Evolutionary conservation across 768 basidiomycete genomes (phyloP).

Genomic region (Pleurotus citrinopileatus): DNA sequence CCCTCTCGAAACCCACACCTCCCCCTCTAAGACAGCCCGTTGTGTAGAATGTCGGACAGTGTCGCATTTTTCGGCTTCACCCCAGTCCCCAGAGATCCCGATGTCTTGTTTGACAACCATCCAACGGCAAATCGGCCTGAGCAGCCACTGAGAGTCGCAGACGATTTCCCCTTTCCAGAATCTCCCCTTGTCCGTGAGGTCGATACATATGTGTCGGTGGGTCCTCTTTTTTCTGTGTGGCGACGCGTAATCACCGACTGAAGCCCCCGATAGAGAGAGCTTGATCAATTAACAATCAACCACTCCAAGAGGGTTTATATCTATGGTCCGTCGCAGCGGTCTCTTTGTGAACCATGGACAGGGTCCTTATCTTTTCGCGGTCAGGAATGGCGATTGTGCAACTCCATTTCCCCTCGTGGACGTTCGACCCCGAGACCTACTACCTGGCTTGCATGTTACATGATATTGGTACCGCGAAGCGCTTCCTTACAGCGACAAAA

Average conservation of each 20-base stretch:
- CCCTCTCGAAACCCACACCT: neutral
- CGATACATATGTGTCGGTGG: slow-evolving; percentile 35
- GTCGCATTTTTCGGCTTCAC: slow-evolving; percentile 44
- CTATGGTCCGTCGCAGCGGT: slow-evolving; percentile 32
- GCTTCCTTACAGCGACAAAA: slow-evolving; percentile 48
- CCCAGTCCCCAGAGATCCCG: slow-evolving; percentile 46
- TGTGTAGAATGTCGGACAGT: slow-evolving; percentile 11
- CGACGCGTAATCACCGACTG: neutral
- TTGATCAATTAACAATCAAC: slow-evolving; percentile 43
- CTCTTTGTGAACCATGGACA: neutral
- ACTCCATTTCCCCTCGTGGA: slow-evolving; percentile 45
- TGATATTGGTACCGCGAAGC: slow-evolving; percentile 49
- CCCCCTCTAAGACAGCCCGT: slow-evolving; percentile 1
- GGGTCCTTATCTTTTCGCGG: neutral
- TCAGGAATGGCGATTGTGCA: slow-evolving; percentile 45
- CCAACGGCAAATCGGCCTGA: slow-evolving; percentile 36
- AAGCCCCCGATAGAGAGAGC: slow-evolving; percentile 29
- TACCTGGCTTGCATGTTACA: slow-evolving; percentile 50
- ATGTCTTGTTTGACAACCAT: slow-evolving; percentile 43
- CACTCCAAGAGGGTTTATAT: slow-evolving; percentile 49
- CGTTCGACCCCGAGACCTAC: slow-evolving; percentile 43
- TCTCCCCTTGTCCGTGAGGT: slow-evolving; percentile 36
- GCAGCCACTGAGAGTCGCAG: slow-evolving; percentile 39
- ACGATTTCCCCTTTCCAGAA: slow-evolving; percentile 41
- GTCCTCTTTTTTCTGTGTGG: slow-evolving; percentile 4